Percentiles rank a stretch among this genome's conserved stretches.
Conservation (phyloP, 2,329 filamentous ascomycete species). For the Pseudogymnoascus sp. region DNA sequence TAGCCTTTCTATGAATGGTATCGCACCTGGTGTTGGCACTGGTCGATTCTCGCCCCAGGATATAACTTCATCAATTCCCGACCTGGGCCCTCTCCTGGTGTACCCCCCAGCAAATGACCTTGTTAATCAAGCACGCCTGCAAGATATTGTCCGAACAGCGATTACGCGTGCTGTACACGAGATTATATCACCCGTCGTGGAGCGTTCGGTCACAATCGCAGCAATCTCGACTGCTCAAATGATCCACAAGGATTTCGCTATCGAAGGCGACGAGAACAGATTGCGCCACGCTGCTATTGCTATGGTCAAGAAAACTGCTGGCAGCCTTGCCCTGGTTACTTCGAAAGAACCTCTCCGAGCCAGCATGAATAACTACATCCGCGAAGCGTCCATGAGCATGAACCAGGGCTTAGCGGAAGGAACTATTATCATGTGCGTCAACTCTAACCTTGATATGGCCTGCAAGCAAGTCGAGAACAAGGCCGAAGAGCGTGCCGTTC, state of each 20-base stretch:
- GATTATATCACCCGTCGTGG: conserved; percentile 95
- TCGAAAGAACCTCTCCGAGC: conserved; percentile 94
- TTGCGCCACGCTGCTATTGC: conserved; percentile 80
- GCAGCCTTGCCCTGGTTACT: conserved; percentile 90
- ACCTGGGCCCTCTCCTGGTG: conserved; percentile 69
- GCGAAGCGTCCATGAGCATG: conserved; percentile 58
- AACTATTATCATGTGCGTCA: conserved; percentile 96
- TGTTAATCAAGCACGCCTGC: conserved; percentile 59
- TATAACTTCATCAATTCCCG: conserved; percentile 73
- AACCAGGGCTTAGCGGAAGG: conserved; percentile 80
- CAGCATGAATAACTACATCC: conserved; percentile 96
- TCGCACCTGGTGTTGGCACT: conserved; percentile 55
- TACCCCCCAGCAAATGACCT: conserved; percentile 77
- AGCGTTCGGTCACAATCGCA: conserved; percentile 94
- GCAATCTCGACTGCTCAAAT: conserved; percentile 94
- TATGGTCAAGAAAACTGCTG: conserved; percentile 91
- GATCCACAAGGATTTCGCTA: conserved; percentile 92
- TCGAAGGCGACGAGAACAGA: conserved; percentile 81
- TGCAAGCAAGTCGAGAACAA: conserved; percentile 93
- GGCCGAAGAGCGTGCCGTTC: conserved; percentile 84
- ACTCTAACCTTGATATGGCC: conserved; percentile 89
- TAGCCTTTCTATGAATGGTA: conserved; percentile 68
- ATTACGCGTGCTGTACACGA: conserved; percentile 87
- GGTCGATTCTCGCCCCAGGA: conserved; percentile 69
- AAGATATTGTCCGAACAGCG: conserved; percentile 74